Conservation (phyloP, 208 protist species). For the Porcisia hertigi region DNA sequence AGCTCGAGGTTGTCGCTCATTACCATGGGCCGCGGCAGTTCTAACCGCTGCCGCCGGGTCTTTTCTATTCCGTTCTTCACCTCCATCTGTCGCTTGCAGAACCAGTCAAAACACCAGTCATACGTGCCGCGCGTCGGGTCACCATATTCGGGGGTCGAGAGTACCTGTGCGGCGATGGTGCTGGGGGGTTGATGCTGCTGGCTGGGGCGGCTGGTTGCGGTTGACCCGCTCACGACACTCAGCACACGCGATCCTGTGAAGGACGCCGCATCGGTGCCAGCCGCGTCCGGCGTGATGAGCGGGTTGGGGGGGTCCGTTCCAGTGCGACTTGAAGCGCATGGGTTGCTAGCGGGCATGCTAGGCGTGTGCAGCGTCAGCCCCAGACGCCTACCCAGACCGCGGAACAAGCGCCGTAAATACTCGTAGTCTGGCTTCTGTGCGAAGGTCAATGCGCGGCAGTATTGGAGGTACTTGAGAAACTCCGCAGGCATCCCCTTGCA, state of each 20-base stretch:
- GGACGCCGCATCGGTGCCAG: neutral
- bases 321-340: neutral
- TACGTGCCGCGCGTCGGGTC: conserved; percentile 45
- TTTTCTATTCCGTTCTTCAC: conserved; percentile 24
- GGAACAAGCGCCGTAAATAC: conserved; percentile 74
- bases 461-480: conserved; percentile 71
- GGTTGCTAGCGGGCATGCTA: neutral
- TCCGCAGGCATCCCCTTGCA: conserved; percentile 68
- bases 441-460: conserved; percentile 80
- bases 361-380: conserved; percentile 22
- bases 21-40: neutral
- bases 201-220: conserved; percentile 14
- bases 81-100: conserved; percentile 71
- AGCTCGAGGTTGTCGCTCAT: conserved; percentile 2
- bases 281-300: conserved; percentile 1
- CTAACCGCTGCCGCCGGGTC: conserved; percentile 7
- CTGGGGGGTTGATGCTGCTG: conserved; percentile 6
- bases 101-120: conserved; percentile 89
- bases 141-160: conserved; percentile 18
- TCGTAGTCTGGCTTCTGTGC: conserved; percentile 81
- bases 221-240: conserved; percentile 16
- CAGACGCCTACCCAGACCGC: conserved; percentile 36
- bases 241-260: conserved; percentile 18
- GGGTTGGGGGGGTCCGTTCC: conserved; percentile 18
- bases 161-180: conserved; percentile 28